phyloP scores from a whole-genome alignment of 139 green algal genomes.

The Coelastrella sp. region DNA sequence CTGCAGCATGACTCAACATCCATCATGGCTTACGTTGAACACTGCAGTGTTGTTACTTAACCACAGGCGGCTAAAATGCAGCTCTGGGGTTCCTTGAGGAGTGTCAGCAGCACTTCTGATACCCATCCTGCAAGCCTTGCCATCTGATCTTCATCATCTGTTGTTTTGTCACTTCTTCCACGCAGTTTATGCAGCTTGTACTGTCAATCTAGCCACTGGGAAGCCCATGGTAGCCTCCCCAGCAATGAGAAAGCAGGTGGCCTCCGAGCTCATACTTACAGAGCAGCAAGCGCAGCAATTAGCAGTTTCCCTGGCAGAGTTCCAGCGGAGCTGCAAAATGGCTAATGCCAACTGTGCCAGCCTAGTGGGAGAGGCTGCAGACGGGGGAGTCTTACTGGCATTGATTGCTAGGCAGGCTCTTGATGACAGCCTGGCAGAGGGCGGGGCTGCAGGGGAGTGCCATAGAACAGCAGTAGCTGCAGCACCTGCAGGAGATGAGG shows the following conservation, averaged over 20 bases:
- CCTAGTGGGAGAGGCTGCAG: neutral
- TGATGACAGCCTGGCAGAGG: too few relatives aligned
- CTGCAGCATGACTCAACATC: neutral
- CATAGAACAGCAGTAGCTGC: too few relatives aligned
- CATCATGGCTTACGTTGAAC: neutral
- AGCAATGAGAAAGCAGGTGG: neutral
- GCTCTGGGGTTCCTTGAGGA: too few relatives aligned
- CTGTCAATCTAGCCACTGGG: neutral
- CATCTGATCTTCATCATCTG: too few relatives aligned
- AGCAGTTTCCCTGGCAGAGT: neutral
- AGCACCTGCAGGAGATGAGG: too few relatives aligned
- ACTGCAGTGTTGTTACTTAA: too few relatives aligned
- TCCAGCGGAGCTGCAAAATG: neutral
- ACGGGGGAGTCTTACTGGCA: neutral
- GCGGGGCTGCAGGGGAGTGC: too few relatives aligned
- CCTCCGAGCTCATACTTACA: neutral
- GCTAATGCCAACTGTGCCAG: neutral
- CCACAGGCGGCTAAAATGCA: too few relatives aligned
- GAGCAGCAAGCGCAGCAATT: neutral
- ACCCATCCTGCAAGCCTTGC: too few relatives aligned
- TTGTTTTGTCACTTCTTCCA: neutral
- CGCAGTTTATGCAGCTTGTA: neutral
- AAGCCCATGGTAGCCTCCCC: neutral
- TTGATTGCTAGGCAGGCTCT: neutral
- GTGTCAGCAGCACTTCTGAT: too few relatives aligned